Percentiles rank a stretch among this genome's conserved stretches.
phyloP scores from a whole-genome alignment of 768 basidiomycete species.

The Mycena polygramma region DNA sequence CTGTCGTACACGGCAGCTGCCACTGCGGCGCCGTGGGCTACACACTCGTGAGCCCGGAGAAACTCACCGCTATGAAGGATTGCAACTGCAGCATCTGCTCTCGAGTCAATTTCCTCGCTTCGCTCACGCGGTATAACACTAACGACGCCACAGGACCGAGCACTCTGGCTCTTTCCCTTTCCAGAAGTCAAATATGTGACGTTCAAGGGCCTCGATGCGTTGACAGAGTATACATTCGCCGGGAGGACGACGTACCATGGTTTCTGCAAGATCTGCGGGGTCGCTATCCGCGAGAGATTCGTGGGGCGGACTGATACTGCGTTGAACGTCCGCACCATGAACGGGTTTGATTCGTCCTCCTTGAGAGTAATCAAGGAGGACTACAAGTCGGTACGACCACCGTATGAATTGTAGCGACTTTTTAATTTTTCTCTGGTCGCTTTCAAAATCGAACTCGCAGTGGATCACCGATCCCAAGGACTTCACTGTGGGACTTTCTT shows the following conservation, averaged over 20 bases:
- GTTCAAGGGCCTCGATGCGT: constrained; percentile 12
- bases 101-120: neutral
- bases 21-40: constrained; percentile 34
- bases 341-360: constrained; percentile 4
- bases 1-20: constrained; percentile 26
- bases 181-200: neutral
- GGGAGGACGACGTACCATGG: neutral
- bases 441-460: too few relatives aligned
- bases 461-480: too few relatives aligned
- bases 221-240: constrained; percentile 19
- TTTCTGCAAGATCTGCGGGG: constrained; percentile 23
- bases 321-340: constrained; percentile 28
- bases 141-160: constrained; percentile 6
- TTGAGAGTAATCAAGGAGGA: constrained; percentile 1
- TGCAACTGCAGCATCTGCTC: constrained; percentile 36
- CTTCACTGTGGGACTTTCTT: too few relatives aligned
- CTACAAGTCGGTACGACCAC: neutral
- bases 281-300: constrained; percentile 12
- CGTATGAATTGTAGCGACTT: neutral
- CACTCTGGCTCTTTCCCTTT: constrained; percentile 25
- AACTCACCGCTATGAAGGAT: neutral
- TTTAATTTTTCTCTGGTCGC: too few relatives aligned
- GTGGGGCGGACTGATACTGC: neutral
- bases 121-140: neutral
- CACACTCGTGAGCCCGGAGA: constrained; percentile 2